These are phyloP conservation scores for Chloris gayana DNA, from an alignment of 176 grass and related monocot species.

Conservation along the genomic window DNA sequence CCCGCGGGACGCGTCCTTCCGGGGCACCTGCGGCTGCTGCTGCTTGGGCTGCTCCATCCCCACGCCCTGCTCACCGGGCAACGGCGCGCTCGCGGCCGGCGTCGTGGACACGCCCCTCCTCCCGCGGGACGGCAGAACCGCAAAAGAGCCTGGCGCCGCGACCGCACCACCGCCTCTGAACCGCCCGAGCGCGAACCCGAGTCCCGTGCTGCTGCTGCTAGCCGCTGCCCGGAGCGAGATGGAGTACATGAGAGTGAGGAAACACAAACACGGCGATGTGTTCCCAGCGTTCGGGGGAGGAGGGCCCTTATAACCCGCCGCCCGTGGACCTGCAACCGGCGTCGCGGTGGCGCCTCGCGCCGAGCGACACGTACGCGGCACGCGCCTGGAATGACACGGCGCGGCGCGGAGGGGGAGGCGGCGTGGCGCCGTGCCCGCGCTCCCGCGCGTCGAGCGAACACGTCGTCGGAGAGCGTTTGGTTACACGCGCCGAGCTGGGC, in stretches of 20 bases:
- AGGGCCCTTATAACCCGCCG: background rate
- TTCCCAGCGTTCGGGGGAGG: background rate
- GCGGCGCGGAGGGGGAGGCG: background rate
- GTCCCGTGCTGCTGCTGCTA: slow-evolving; percentile 22
- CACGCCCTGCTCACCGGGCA: slow-evolving; percentile 34
- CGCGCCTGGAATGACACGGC: too few relatives aligned
- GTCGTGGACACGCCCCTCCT: slow-evolving; percentile 39
- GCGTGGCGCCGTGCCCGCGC: slow-evolving; percentile 6
- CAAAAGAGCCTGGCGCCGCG: background rate
- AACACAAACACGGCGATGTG: background rate
- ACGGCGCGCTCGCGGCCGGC: slow-evolving; percentile 9
- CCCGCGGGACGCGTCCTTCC: background rate
- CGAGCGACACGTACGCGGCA: background rate
- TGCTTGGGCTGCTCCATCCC: slow-evolving; percentile 51
- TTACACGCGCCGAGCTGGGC: background rate
- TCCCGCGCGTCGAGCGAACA: background rate
- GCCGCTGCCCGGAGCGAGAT: slow-evolving; percentile 40
- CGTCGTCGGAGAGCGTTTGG: background rate
- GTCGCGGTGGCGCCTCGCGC: slow-evolving; percentile 15
- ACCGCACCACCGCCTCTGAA: background rate
- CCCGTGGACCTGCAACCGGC: background rate
- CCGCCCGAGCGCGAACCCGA: slow-evolving; percentile 35
- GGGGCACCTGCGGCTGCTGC: slow-evolving; percentile 31
- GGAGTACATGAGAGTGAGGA: slow-evolving; percentile 31
- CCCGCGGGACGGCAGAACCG: background rate